phyloP scores from a whole-genome alignment of 352 stramenopile genomes.

The Phytophthora colocasiae region DNA sequence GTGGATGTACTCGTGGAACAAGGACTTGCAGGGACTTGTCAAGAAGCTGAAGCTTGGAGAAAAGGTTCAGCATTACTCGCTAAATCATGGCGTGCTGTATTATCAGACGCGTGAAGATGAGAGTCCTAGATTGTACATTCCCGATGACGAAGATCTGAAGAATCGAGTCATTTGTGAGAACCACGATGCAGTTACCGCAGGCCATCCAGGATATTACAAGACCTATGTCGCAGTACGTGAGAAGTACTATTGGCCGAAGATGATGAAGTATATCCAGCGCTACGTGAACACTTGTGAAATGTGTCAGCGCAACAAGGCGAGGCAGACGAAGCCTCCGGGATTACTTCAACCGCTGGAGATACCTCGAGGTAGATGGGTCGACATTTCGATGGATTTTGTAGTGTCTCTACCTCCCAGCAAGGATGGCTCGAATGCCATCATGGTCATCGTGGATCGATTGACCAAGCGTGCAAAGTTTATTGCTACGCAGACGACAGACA shows the following conservation, averaged over 20 bases:
- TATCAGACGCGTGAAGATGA: neutral
- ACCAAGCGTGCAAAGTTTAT: neutral
- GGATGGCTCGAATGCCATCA: constrained; percentile 5
- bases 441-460: constrained; percentile 12
- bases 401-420: neutral
- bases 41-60: neutral
- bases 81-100: neutral
- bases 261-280: constrained; percentile 28
- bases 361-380: neutral
- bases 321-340: neutral
- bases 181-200: constrained; percentile 4
- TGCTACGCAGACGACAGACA: neutral
- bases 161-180: constrained; percentile 26
- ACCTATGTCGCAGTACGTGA: constrained; percentile 3
- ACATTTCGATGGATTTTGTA: neutral
- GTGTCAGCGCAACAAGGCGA: constrained; percentile 18
- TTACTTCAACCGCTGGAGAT: neutral
- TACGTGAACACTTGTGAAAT: constrained; percentile 24
- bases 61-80: neutral
- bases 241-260: constrained; percentile 14
- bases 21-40: neutral
- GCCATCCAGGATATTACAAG: constrained; percentile 15
- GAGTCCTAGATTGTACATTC: constrained; percentile 5
- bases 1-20: too few species aligned
- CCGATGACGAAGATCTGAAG: constrained; percentile 18